Evolutionary conservation across 179 eudicot species (phyloP), one percentile per base, ranked within the genome.

Genomic region (Sideroxylon spinosum): DNA sequence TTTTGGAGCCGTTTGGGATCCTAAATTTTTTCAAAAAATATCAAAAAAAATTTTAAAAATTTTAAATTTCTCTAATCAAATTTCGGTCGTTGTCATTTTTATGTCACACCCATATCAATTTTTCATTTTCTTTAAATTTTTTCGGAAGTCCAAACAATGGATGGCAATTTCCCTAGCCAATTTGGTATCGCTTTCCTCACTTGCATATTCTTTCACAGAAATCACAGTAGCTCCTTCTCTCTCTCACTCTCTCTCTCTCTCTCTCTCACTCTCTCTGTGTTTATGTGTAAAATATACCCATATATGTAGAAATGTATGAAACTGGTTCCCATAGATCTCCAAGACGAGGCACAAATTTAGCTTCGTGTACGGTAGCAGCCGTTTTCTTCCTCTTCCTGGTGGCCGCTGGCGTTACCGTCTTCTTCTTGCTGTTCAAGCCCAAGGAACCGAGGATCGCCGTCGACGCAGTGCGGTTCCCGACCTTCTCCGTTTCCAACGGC

Each of bases 401-500:
- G 44, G 85, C 83, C 53, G 84, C 81, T 65, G 78, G 85, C 17
- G 86, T 80, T 79, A 85, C 85, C 68, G 75, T 92, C 53, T 93
- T 89, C 86, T 89, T 93, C 87, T 69, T 97, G 76, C 72, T 95
- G 68, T 90, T 93, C 92, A 93, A 88, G 71, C 92, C 99, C 22
- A 91, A 91, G 53, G 75, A 86, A 19, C 98, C 97, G 0, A 76
- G 81, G 19, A 89, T 95, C 87, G 71, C 89, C 74, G 85, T 95
- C 26, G 84, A 88, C 71, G 88, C 93, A 81, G 82, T 93, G 65
- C 88, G 87, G 44, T 87, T 95, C 86, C 97, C 99, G 5, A 78
- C 91, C 7, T 95, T 91, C 86, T 83, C 91, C 19, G 65, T 87
- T 89, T 56, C 91, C 60, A 88, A 92, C 86, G 85, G 82, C 84